phyloP scores from a whole-genome alignment of 306 rosid species.

The Rosa persica region DNA sequence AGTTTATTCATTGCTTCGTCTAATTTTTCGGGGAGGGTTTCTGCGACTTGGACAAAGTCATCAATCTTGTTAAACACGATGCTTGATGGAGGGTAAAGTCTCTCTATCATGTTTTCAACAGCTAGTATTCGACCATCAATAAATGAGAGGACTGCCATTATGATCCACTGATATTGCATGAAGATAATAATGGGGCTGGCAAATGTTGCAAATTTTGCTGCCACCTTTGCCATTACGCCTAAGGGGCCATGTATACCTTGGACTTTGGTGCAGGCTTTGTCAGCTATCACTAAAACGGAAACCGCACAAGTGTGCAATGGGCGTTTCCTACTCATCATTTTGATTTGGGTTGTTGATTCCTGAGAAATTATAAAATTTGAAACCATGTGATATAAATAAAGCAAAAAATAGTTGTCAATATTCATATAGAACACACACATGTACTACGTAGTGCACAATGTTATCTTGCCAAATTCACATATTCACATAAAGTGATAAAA shows the following conservation, averaged over 20 bases:
- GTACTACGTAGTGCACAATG: not conserved
- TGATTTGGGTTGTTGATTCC: constrained; percentile 26
- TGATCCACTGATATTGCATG: constrained; percentile 38
- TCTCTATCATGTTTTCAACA: constrained; percentile 41
- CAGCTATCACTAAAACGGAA: constrained; percentile 43
- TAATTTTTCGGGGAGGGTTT: constrained; percentile 46
- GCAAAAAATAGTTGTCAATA: not conserved
- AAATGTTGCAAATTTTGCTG: constrained; percentile 25
- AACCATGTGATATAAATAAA: not conserved
- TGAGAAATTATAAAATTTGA: constrained; percentile 11
- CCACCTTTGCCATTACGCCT: constrained; percentile 44
- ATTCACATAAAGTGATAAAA: too few species aligned
- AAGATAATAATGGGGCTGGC: constrained; percentile 38
- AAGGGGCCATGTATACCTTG: constrained; percentile 51
- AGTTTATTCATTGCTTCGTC: constrained; percentile 40
- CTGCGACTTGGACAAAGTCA: constrained; percentile 30
- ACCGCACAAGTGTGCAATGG: constrained; percentile 65
- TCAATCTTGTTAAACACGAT: constrained; percentile 54
- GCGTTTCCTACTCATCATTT: constrained; percentile 50
- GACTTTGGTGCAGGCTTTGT: constrained; percentile 33
- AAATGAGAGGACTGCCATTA: constrained; percentile 47
- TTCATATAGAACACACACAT: too few species aligned
- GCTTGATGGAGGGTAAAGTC: constrained; percentile 48
- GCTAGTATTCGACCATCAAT: constrained; percentile 48
- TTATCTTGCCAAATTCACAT: not conserved